Percentiles rank a stretch among this genome's conserved stretches.
These are phyloP conservation scores for Cerrena zonata DNA, from an alignment of 1,284 basidiomycete species.

Conservation along the genomic window DNA sequence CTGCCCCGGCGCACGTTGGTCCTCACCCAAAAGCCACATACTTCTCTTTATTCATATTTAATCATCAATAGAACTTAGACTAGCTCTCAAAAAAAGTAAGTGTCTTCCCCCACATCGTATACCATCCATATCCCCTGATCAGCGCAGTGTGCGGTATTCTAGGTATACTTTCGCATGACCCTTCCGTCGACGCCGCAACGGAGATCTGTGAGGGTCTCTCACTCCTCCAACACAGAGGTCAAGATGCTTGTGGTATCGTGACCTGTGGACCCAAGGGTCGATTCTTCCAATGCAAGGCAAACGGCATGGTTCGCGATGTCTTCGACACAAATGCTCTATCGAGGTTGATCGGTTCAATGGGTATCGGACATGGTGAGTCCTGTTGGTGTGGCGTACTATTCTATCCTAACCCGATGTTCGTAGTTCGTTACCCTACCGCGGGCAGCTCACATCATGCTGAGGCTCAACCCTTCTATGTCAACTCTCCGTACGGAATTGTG, in stretches of 20 bases:
- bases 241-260: slow-evolving; percentile 97
- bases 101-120: neutral
- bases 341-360: slow-evolving; percentile 88
- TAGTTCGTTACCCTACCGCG: slow-evolving; percentile 95
- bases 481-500: slow-evolving; percentile 97
- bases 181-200: slow-evolving; percentile 67
- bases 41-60: slow-evolving; percentile 5
- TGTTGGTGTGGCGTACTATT: slow-evolving; percentile 6
- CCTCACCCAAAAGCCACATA: neutral
- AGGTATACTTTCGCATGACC: slow-evolving; percentile 77
- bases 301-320: slow-evolving; percentile 98
- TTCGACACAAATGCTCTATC: slow-evolving; percentile 81
- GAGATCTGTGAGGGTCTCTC: slow-evolving; percentile 90
- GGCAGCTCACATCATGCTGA: slow-evolving; percentile 97
- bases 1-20: slow-evolving; percentile 10
- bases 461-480: slow-evolving; percentile 99
- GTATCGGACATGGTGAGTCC: slow-evolving; percentile 87
- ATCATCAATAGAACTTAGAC: no score
- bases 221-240: slow-evolving; percentile 88
- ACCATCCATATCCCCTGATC: neutral
- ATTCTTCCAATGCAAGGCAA: slow-evolving; percentile 98
- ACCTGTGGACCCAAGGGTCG: slow-evolving; percentile 94
- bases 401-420: slow-evolving; percentile 4
- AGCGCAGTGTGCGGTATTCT: slow-evolving; percentile 81
- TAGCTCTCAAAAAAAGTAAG: slow-evolving; percentile 12